Evolutionary conservation across 1,284 basidiomycete species (phyloP).

Genomic region (Rhodotorula sp.): DNA sequence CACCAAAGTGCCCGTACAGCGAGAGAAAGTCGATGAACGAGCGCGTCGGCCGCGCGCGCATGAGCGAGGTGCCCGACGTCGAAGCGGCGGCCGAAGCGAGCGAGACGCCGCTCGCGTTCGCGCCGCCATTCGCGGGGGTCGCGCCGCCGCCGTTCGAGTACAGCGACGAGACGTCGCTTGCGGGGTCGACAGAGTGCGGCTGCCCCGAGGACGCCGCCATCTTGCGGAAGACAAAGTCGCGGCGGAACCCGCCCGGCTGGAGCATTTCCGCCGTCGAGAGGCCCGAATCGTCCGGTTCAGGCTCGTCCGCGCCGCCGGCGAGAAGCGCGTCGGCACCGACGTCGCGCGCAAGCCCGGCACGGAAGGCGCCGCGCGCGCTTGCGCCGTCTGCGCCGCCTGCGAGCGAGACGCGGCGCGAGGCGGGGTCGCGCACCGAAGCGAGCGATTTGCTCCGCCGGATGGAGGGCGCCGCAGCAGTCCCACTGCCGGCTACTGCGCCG

Average conservation of each 20-base stretch:
- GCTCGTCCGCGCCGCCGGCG: conserved; percentile 10
- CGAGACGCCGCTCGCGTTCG: conserved; percentile 7
- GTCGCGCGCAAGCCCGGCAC: conserved; percentile 10
- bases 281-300: conserved; percentile 10
- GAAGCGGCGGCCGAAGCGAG: not conserved
- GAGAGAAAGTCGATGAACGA: conserved; percentile 86
- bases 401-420: not conserved
- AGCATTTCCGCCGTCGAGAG: conserved; percentile 67
- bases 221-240: conserved; percentile 67
- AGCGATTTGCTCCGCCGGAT: conserved; percentile 23
- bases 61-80: not conserved
- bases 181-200: not conserved
- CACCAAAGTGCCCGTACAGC: conserved; percentile 89
- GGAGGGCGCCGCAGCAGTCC: not conserved
- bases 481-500: too few relatives aligned
- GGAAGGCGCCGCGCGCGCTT: conserved; percentile 13
- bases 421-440: not conserved
- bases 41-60: conserved; percentile 13
- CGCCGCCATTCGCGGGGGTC: conserved; percentile 47
- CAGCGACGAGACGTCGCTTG: not conserved
- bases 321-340: not conserved
- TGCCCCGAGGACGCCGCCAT: conserved; percentile 57
- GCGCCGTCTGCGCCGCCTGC: not conserved
- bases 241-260: conserved; percentile 87
- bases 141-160: conserved; percentile 58